Percentiles rank a stretch among this genome's conserved stretches.
Conservation (phyloP, 129 eudicot species). For the Chrysanthemum lavandulifolium region DNA sequence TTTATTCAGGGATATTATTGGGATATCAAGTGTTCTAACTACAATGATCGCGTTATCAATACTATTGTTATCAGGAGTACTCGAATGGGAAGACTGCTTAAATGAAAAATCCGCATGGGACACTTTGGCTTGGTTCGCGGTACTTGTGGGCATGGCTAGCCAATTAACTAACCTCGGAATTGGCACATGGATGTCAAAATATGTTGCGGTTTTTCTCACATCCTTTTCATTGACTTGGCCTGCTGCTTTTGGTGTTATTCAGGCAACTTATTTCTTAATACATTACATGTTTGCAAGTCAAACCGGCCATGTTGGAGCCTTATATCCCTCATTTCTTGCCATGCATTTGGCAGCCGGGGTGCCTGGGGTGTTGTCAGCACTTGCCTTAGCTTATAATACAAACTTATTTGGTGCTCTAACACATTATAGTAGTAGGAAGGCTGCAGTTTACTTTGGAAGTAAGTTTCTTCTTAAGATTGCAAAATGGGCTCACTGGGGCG, state of each 20-base stretch:
- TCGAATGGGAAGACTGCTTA: too few species aligned
- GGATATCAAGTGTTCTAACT: too few species aligned
- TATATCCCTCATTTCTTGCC: constrained; percentile 75
- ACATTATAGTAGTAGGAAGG: too few species aligned
- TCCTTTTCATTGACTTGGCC: constrained; percentile 56
- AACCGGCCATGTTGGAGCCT: constrained; percentile 89
- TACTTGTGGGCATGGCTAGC: too few species aligned
- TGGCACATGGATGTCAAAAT: constrained; percentile 72
- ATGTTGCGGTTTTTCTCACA: constrained; percentile 43
- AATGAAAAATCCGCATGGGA: too few species aligned
- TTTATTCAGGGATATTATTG: constrained; percentile 41
- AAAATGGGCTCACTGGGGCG: neutral
- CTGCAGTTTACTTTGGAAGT: too few species aligned
- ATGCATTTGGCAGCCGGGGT: constrained; percentile 84
- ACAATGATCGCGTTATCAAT: too few species aligned
- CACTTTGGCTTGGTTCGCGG: too few species aligned
- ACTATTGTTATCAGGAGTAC: too few species aligned
- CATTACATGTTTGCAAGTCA: constrained; percentile 95
- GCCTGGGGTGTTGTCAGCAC: constrained; percentile 67
- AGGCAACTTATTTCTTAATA: constrained; percentile 71
- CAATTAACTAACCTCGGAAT: constrained; percentile 43
- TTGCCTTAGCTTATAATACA: constrained; percentile 41
- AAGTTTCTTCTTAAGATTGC: too few species aligned
- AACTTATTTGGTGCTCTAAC: too few species aligned
- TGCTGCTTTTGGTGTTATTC: constrained; percentile 69